phyloP scores from a whole-genome alignment of 306 rosid species.

The Pyrus communis region DNA sequence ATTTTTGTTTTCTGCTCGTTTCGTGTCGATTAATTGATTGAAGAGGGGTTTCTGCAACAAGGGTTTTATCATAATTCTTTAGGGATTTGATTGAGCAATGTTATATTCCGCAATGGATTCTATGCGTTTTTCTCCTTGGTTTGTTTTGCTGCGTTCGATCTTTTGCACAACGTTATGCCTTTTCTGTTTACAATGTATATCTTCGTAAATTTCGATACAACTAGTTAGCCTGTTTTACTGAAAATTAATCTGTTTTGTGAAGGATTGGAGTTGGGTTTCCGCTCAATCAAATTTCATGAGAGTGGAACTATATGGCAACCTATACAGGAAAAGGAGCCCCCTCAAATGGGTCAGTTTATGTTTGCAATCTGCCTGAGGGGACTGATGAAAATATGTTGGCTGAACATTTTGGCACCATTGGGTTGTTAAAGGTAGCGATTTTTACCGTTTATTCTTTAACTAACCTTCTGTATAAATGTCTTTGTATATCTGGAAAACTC shows the following conservation, averaged over 20 bases:
- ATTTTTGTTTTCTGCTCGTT: not conserved
- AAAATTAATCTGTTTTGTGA: slow-evolving; percentile 7
- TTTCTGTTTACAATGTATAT: not conserved
- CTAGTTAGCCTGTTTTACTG: not conserved
- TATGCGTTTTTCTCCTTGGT: not conserved
- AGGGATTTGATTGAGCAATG: not conserved
- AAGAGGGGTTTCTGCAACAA: not conserved
- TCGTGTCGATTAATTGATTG: not conserved
- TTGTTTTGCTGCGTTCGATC: not conserved
- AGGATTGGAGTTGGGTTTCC: slow-evolving; percentile 31
- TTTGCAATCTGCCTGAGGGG: slow-evolving; percentile 89
- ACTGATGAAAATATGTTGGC: slow-evolving; percentile 86
- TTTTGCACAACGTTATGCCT: not conserved
- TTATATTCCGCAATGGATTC: not conserved
- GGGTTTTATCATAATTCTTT: not conserved
- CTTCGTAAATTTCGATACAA: not conserved
- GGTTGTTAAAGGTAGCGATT: slow-evolving; percentile 65
- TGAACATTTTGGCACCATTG: slow-evolving; percentile 89
- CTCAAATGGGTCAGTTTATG: slow-evolving; percentile 77
- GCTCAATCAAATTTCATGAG: slow-evolving; percentile 47
- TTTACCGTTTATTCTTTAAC: not conserved
- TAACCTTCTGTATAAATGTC: not conserved
- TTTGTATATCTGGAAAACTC: not conserved
- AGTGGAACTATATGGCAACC: slow-evolving; percentile 66
- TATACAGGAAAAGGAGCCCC: slow-evolving; percentile 59